These are phyloP conservation scores for Stephania japonica DNA, from an alignment of 164 flowering plant genomes.

Conservation along the genomic window DNA sequence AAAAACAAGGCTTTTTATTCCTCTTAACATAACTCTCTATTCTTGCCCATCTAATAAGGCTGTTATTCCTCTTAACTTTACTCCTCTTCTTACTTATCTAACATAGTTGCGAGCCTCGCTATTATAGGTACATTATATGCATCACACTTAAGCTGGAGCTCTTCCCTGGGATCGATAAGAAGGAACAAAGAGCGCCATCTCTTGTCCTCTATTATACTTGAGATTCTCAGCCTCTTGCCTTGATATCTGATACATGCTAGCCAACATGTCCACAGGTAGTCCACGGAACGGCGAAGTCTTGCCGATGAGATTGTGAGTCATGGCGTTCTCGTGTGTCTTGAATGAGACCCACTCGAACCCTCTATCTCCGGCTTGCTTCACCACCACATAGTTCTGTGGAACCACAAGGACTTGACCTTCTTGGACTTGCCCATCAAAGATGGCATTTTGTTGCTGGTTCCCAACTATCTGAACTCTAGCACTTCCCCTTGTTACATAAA, in stretches of 20 bases:
- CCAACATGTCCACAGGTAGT: conserved; percentile 32
- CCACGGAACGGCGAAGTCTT: conserved; percentile 31
- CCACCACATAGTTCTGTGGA: conserved; percentile 35
- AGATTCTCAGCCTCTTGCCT: conserved; percentile 27
- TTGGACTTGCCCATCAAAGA: conserved; percentile 25
- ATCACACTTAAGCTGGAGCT: too few relatives aligned
- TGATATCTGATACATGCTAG: conserved; percentile 28
- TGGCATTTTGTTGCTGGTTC: conserved; percentile 12
- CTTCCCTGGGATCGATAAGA: too few relatives aligned
- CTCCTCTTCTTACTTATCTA: too few relatives aligned
- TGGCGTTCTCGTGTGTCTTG: conserved; percentile 29
- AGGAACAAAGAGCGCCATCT: conserved; percentile 25
- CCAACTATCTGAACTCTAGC: conserved; percentile 36
- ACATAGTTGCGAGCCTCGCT: too few relatives aligned
- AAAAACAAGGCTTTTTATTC: too few relatives aligned
- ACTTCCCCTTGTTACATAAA: conserved; percentile 42
- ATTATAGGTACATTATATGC: too few relatives aligned
- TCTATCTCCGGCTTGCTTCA: conserved; percentile 24
- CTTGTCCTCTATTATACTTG: conserved; percentile 29
- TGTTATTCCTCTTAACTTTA: too few relatives aligned
- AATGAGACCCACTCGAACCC: conserved; percentile 41
- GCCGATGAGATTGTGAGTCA: conserved; percentile 28
- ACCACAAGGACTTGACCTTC: conserved; percentile 33
- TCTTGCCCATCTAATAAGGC: too few relatives aligned
- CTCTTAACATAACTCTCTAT: too few relatives aligned